Evolutionary conservation across 768 basidiomycete species (phyloP).

Genomic region (Hypholoma fasciculare): DNA sequence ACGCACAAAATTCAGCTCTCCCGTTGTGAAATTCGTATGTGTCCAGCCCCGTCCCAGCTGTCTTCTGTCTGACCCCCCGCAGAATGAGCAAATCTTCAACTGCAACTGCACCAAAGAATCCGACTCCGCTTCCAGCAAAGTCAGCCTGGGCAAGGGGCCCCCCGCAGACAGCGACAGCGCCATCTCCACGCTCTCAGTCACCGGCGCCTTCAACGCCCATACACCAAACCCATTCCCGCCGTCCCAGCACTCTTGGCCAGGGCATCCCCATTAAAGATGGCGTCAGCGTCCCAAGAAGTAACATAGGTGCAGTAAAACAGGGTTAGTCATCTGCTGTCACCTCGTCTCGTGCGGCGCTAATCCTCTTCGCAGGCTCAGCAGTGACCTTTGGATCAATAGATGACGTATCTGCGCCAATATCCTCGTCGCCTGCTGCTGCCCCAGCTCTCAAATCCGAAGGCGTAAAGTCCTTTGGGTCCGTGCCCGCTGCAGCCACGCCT

Average conservation of each 20-base stretch:
- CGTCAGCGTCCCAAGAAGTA: constrained; percentile 68
- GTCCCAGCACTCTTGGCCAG: constrained; percentile 72
- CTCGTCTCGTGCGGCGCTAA: constrained; percentile 10
- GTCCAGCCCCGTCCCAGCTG: background rate
- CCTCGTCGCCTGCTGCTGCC: constrained; percentile 77
- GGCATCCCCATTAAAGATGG: constrained; percentile 79
- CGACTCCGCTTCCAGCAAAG: constrained; percentile 70
- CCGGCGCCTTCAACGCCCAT: constrained; percentile 60
- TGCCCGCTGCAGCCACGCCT: constrained; percentile 56
- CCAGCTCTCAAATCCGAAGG: constrained; percentile 65
- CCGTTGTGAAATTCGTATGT: constrained; percentile 44
- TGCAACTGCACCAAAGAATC: too few species aligned
- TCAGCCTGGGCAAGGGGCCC: constrained; percentile 94
- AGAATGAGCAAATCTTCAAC: constrained; percentile 96
- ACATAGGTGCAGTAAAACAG: constrained; percentile 67
- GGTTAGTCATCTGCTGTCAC: constrained; percentile 38
- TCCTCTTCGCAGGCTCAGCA: constrained; percentile 46
- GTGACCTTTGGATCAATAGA: constrained; percentile 83
- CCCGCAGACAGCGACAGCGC: constrained; percentile 58
- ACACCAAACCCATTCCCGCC: constrained; percentile 67
- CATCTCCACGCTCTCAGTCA: constrained; percentile 77
- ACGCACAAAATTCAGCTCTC: constrained; percentile 47
- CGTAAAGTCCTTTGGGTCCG: constrained; percentile 82
- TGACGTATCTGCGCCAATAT: too few species aligned
- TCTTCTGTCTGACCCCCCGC: constrained; percentile 13